These are phyloP conservation scores for Hyphopichia khmerensis DNA, from an alignment of 1,139 yeast species.

Conservation along the genomic window DNA sequence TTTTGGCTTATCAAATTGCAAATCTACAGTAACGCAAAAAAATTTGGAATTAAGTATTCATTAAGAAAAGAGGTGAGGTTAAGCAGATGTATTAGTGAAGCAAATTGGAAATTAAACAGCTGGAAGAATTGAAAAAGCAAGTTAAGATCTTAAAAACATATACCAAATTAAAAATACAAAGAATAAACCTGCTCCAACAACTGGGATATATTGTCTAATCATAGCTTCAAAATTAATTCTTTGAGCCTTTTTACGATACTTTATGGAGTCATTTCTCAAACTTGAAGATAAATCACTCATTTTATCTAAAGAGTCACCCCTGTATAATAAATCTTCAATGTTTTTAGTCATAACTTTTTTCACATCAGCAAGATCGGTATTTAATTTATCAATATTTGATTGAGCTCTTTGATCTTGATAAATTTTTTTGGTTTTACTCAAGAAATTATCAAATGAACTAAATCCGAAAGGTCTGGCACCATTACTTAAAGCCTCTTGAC, in stretches of 20 bases:
- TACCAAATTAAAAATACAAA: slow-evolving; percentile 83
- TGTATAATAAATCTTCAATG: slow-evolving; percentile 87
- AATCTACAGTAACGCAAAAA: too few species aligned
- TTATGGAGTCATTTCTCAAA: slow-evolving; percentile 78
- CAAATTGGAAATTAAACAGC: too few species aligned
- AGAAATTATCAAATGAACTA: slow-evolving; percentile 78
- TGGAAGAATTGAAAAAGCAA: background rate
- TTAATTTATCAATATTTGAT: slow-evolving; percentile 79
- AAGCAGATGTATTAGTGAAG: too few species aligned
- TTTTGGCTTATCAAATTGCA: background rate
- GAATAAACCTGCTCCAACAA: slow-evolving; percentile 69
- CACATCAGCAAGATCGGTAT: slow-evolving; percentile 88
- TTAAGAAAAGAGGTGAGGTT: slow-evolving; percentile 1
- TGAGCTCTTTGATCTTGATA: slow-evolving; percentile 93
- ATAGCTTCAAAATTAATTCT: slow-evolving; percentile 88
- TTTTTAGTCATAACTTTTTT: slow-evolving; percentile 94
- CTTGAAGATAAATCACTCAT: slow-evolving; percentile 88
- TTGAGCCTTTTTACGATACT: slow-evolving; percentile 86
- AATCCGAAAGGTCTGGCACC: slow-evolving; percentile 85
- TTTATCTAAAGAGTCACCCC: slow-evolving; percentile 92
- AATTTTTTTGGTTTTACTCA: slow-evolving; percentile 82
- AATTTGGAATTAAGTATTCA: background rate
- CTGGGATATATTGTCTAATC: slow-evolving; percentile 85
- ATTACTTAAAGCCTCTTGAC: slow-evolving; percentile 61
- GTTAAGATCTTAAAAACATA: slow-evolving; percentile 49